Base-by-base conservation (phyloP, 2,329 filamentous ascomycete species). In the Fusarium sp. region DNA sequence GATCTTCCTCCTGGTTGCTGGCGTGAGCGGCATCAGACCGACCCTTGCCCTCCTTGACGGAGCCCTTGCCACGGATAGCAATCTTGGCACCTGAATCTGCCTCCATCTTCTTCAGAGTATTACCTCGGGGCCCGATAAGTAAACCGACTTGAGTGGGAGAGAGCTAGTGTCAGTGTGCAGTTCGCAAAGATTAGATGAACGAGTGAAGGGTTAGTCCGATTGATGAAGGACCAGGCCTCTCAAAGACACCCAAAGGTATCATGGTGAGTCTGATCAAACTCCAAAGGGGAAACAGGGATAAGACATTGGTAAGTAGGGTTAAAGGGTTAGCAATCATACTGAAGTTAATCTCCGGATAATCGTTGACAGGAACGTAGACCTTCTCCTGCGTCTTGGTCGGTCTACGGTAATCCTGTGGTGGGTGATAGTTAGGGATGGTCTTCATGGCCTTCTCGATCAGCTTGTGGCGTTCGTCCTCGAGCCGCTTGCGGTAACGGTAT, bases 321-420 rank as follows among this genome's bases (percentile, higher is more conserved):
- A 92, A 76, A 95, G 95, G 95, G 95, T 98, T 98, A 98, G 95
- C 93, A 95, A 97, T 96, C 96, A 96, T 98, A 99, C 97, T 99
- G 95, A 99, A 99, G 93, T 99, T 99, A 92, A 99, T 98, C 86
- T 99, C 97, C 90, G 97, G 97, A 85, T 99, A 99, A 86, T 99
- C 97, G 91, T 99, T 99, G 88, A 99, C 97, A 84, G 97, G 97
- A 85, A 99, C 97, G 85, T 99, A 99, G 93, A 99, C 97, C 90
- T 99, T 99, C 90, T 99, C 97, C 87, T 99, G 97, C 83, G 97
- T 99, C 93, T 99, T 99, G 84, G 96, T 98, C 73, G 97, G 97
- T 81, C 97, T 94, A 84, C 97, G 95, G 85, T 99, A 99, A 85
- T 99, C 97, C 89, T 96, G 94, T 69, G 97, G 97, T 80, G 97